Percentiles rank a stretch among this genome's conserved stretches.
Conservation (phyloP, 352 stramenopile species). For the Phytophthora kernoviae region DNA sequence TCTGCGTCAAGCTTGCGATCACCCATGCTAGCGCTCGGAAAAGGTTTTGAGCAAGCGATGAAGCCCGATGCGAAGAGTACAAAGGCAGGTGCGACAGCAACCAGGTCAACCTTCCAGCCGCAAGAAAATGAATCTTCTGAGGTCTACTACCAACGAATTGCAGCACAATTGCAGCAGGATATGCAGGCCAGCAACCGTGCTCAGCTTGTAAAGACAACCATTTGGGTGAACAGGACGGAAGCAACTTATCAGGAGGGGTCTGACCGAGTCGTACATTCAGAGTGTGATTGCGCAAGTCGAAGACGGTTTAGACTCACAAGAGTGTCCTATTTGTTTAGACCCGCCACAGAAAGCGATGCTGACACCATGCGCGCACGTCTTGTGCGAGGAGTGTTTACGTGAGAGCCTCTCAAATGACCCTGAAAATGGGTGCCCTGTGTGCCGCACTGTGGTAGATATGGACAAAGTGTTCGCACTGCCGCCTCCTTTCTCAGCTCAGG, state of each 20-base stretch:
- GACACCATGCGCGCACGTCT: conserved; percentile 84
- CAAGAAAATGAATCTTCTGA: conserved; percentile 56
- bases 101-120: conserved; percentile 46
- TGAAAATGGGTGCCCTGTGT: conserved; percentile 78
- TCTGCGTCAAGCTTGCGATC: conserved; percentile 90
- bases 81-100: background rate
- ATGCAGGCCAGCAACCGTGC: conserved; percentile 39
- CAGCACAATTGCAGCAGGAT: conserved; percentile 53
- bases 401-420: conserved; percentile 63
- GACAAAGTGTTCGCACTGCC: conserved; percentile 63
- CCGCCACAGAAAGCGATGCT: conserved; percentile 69
- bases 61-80: conserved; percentile 9
- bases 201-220: conserved; percentile 10
- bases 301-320: conserved; percentile 74
- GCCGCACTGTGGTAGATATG: conserved; percentile 64
- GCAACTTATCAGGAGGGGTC: conserved; percentile 16
- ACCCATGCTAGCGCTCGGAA: conserved; percentile 85
- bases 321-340: conserved; percentile 89
- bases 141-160: conserved; percentile 68
- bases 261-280: conserved; percentile 66
- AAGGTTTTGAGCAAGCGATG: conserved; percentile 56
- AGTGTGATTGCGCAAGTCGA: conserved; percentile 82
- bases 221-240: conserved; percentile 2
- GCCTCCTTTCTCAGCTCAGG: conserved; percentile 14
- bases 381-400: conserved; percentile 81